phyloP scores from a whole-genome alignment of 2,329 filamentous ascomycete genomes.

The Ceratocystis ficicola region DNA sequence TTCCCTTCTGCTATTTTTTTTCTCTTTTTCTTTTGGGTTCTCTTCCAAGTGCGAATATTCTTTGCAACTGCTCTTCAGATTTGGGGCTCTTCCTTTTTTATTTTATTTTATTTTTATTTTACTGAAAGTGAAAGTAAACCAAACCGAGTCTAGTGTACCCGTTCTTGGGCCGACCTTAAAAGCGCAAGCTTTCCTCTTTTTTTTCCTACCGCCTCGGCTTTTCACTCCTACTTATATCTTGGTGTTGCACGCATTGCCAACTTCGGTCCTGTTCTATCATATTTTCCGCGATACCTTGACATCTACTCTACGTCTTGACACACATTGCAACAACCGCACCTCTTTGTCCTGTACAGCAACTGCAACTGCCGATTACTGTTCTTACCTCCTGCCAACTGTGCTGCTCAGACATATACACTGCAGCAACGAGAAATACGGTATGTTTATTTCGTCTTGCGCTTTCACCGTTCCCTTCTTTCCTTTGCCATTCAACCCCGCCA shows the following conservation, averaged over 20 bases:
- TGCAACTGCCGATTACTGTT: not conserved
- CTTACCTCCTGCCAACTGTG: not conserved
- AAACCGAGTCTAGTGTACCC: not conserved
- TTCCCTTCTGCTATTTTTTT: not conserved
- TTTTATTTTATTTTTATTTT: no score
- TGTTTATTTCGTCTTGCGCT: not conserved
- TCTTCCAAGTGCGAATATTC: conserved; percentile 6
- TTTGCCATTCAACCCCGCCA: not conserved
- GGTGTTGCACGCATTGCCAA: not conserved
- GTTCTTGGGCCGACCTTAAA: not conserved
- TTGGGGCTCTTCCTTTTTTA: not conserved
- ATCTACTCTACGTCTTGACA: not conserved
- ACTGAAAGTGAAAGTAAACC: not conserved
- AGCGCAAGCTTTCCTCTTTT: not conserved
- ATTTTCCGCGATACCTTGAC: not conserved
- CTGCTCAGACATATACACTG: not conserved
- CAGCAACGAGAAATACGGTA: not conserved
- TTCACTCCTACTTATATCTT: conserved; percentile 3
- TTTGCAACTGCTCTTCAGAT: not conserved
- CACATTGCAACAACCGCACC: not conserved
- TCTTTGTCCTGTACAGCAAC: not conserved
- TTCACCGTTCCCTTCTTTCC: not conserved
- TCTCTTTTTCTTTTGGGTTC: not conserved
- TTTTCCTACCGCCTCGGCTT: not conserved
- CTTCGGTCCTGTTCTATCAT: not conserved